A percentile compares a stretch with the other conserved stretches of the same genome.
Evolutionary conservation across 495 filamentous ascomycete genomes (phyloP).

Genomic region (Podospora comata): DNA sequence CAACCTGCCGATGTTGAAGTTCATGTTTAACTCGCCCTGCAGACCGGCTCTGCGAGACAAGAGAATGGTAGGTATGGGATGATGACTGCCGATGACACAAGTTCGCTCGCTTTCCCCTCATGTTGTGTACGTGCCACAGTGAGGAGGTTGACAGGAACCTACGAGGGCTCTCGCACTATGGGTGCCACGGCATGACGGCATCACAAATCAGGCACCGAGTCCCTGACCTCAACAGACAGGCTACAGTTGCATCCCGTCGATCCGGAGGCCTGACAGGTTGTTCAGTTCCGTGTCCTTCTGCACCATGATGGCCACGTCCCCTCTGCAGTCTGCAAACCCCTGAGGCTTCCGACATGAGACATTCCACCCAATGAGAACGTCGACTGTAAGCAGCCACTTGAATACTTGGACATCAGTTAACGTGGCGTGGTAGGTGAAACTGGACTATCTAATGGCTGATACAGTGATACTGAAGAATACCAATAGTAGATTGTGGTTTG

Average conservation of each 20-base stretch:
- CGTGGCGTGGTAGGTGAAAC: background rate
- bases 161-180: background rate
- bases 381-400: background rate
- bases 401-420: background rate
- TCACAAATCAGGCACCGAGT: background rate
- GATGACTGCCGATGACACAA: background rate
- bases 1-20: background rate
- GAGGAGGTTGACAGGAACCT: background rate
- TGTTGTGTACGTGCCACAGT: background rate
- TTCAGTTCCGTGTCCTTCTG: background rate
- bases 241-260: background rate
- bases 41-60: background rate
- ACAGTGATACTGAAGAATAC: background rate
- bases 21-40: background rate
- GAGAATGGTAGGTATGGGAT: no score
- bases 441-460: background rate
- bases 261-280: background rate
- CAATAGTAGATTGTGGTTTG: background rate
- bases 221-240: background rate
- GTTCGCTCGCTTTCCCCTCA: background rate
- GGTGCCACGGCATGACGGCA: background rate
- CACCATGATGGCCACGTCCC: background rate
- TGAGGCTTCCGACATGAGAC: background rate
- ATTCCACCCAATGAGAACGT: background rate
- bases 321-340: background rate